Conservation (phyloP, 441 rosid species). For the Euphorbia schlechtendalii region DNA sequence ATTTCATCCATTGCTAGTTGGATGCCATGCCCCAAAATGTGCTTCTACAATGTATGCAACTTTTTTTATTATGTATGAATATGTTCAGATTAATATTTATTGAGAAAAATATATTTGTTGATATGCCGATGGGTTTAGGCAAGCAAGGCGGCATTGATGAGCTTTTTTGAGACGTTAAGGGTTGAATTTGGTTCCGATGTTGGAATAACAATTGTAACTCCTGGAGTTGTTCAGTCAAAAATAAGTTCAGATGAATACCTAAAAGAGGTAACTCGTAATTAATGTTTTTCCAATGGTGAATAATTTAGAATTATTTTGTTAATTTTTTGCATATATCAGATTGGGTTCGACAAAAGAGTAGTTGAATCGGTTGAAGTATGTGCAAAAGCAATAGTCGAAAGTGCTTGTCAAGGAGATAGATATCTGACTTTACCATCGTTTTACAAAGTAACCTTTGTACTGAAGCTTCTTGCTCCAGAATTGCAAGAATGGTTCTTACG, state of each 20-base stretch:
- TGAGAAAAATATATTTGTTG: no score
- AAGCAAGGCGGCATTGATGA: constrained; percentile 52
- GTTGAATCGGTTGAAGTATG: constrained; percentile 21
- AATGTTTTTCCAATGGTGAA: no score
- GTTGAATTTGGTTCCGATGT: constrained; percentile 46
- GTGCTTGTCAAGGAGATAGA: constrained; percentile 41
- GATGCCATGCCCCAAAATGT: constrained; percentile 38
- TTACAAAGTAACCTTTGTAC: background rate
- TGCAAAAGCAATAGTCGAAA: constrained; percentile 35
- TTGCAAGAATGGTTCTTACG: background rate
- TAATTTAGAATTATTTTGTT: no score
- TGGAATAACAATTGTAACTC: constrained; percentile 47
- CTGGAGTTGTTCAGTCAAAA: constrained; percentile 53
- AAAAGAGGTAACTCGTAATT: no score
- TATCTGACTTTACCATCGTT: constrained; percentile 30
- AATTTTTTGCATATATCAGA: constrained; percentile 15
- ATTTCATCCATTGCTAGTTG: constrained; percentile 35
- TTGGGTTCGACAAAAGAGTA: constrained; percentile 25
- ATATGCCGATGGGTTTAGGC: constrained; percentile 35
- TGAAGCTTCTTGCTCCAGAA: background rate
- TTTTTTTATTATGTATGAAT: no score
- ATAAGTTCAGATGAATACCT: constrained; percentile 20
- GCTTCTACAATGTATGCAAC: constrained; percentile 42
- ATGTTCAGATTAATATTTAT: background rate
- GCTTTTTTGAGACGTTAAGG: constrained; percentile 58